Conservation (phyloP, 2,329 filamentous ascomycete genomes). For the Calonectria pauciramosa region DNA sequence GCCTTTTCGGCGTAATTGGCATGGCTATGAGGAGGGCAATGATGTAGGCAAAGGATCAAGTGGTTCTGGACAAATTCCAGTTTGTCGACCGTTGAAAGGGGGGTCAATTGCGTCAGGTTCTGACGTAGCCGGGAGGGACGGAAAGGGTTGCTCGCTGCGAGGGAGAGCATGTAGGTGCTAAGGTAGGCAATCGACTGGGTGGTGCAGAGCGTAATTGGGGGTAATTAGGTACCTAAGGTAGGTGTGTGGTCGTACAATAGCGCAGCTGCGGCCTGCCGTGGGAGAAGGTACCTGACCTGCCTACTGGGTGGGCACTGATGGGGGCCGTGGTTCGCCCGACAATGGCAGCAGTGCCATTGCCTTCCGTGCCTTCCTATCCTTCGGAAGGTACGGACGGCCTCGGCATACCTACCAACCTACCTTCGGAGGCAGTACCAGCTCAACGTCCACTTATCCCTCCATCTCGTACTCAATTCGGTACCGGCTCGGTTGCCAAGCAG, state of each 20-base stretch:
- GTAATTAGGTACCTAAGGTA: constrained; percentile 7
- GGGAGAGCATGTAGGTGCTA: not conserved
- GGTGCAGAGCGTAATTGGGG: not conserved
- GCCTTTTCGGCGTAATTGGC: not conserved
- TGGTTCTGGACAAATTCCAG: constrained; percentile 22
- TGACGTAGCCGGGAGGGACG: constrained; percentile 16
- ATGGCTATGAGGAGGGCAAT: constrained; percentile 19
- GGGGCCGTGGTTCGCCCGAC: constrained; percentile 23
- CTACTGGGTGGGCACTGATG: not conserved
- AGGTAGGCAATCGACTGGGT: not conserved
- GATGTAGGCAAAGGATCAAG: constrained; percentile 14
- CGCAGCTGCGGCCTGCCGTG: not conserved
- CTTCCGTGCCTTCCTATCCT: constrained; percentile 16
- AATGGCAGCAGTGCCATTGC: constrained; percentile 7
- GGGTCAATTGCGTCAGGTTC: constrained; percentile 24
- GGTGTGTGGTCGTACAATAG: not conserved
- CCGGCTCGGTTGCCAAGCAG: not conserved
- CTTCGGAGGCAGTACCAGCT: not conserved
- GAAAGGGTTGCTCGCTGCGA: not conserved
- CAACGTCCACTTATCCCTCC: not conserved
- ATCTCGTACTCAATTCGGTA: not conserved
- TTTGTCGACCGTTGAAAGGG: constrained; percentile 10
- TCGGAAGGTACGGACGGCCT: constrained; percentile 5
- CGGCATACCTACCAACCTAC: not conserved
- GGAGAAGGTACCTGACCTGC: not conserved